phyloP scores from a whole-genome alignment of 495 filamentous ascomycete species.

The Sordaria brevicollis region DNA sequence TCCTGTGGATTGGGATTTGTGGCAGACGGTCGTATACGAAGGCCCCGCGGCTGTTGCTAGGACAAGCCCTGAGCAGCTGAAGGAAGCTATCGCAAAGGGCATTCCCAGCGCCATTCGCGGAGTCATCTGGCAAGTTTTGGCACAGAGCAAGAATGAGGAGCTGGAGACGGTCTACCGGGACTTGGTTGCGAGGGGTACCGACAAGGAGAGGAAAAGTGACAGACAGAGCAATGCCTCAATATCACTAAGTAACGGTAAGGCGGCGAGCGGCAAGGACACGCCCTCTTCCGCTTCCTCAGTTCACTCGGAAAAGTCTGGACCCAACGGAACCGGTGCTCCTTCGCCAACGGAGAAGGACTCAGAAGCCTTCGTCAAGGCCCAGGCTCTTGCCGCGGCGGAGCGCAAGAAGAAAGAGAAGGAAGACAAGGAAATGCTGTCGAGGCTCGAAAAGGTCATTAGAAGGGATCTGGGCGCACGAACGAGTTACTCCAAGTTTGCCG shows the following conservation, averaged over 20 bases:
- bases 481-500: conserved; percentile 90
- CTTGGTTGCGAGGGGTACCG: conserved; percentile 67
- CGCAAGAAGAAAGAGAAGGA: conserved; percentile 66
- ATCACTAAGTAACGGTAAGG: conserved; percentile 22
- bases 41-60: conserved; percentile 77
- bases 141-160: conserved; percentile 85
- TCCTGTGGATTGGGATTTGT: conserved; percentile 91
- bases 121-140: conserved; percentile 95
- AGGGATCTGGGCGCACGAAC: conserved; percentile 85
- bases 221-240: conserved; percentile 34
- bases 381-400: conserved; percentile 53
- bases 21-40: conserved; percentile 92
- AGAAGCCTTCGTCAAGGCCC: conserved; percentile 55
- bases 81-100: conserved; percentile 79
- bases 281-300: conserved; percentile 72
- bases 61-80: conserved; percentile 78
- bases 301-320: conserved; percentile 68
- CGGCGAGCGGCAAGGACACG: conserved; percentile 47
- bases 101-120: conserved; percentile 92
- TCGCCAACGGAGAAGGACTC: conserved; percentile 54
- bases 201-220: conserved; percentile 53
- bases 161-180: conserved; percentile 83
- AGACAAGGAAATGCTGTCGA: conserved; percentile 57
- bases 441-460: conserved; percentile 84
- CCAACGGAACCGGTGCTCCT: conserved; percentile 45